Evolutionary conservation across 805 yeast species (phyloP), one percentile per base, ranked within the genome.

Genomic region (Ogataea paradorogensis): DNA sequence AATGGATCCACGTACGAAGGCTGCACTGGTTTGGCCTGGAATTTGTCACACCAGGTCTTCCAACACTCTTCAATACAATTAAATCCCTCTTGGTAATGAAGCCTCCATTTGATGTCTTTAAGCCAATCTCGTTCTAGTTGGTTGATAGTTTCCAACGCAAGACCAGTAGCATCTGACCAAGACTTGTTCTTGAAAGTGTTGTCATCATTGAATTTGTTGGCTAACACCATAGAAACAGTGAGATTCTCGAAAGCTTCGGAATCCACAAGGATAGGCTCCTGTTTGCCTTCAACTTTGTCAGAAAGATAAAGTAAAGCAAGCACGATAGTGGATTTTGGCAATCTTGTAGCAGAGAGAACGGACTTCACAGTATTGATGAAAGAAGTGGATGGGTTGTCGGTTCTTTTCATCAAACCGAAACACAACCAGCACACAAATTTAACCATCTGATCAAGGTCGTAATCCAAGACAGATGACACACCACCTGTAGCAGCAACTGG

Each of bases 91-190:
- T 59, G 59, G 32, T 59, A 55, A 40, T 58, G 63, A 27, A 63
- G 46, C 34, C 53, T 54, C 62, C 65, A 63, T 23, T 51, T 51
- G 24, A 63, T 51, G 11, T 40, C 45, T 14, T 32, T 27, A 10
- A 63, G 45, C 67, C 67, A 91, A 31, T 66, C 69, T 38, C 74
- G 75, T 67, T 91, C 99, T 45, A 78, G 66, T 13, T 59, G 54
- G 55, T 90, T 88, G 47, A 91, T 71, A 25, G 73, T 63, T 2
- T 56, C 56, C 33, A 86, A 70, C 6, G 76, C 63, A 47, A 91
- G 73, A 14, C 95, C 95, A 5, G 96, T 85, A n/a, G 97, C 98
- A 46, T 88, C 89, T 29, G 88, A 77, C 99, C 99, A 91, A 7
- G 96, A 87, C 56, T 80, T 82, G 66, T 91, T 91, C 45, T 95